Conservation (phyloP, 768 basidiomycete genomes). For the Chlorophyllum brunneum region DNA sequence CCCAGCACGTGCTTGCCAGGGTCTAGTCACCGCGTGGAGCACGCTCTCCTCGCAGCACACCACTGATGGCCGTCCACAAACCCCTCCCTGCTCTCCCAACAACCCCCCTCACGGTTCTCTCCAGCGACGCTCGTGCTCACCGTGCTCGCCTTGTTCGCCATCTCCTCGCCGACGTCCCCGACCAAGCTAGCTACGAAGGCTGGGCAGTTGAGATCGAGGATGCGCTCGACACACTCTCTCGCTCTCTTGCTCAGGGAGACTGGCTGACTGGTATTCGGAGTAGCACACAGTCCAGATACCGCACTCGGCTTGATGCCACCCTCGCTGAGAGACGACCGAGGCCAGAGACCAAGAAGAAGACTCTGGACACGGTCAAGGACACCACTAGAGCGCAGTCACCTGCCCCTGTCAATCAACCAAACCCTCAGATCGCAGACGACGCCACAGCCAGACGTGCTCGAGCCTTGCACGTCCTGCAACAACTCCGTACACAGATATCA, state of each 20-base stretch:
- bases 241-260: conserved; percentile 32
- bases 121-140: conserved; percentile 37
- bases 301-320: conserved; percentile 17
- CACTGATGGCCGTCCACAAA: conserved; percentile 19
- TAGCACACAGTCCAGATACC: conserved; percentile 23
- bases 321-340: background rate
- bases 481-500: conserved; percentile 16
- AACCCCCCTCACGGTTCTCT: conserved; percentile 25
- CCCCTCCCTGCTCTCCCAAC: conserved; percentile 33
- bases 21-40: too few species aligned
- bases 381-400: too few species aligned
- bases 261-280: conserved; percentile 47
- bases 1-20: background rate
- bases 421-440: background rate
- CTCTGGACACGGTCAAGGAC: too few species aligned
- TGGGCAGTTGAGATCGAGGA: conserved; percentile 46
- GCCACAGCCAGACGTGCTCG: too few species aligned
- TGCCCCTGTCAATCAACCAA: too few species aligned
- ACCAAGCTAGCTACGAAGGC: conserved; percentile 28
- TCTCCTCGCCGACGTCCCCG: conserved; percentile 34
- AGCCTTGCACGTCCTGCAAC: too few species aligned
- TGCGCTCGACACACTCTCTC: conserved; percentile 43
- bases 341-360: background rate
- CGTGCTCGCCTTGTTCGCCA: conserved; percentile 36
- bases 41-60: too few species aligned